Evolutionary conservation across 768 basidiomycete species (phyloP), one percentile per base, ranked within the genome.

Genomic region (Hydnomerulius pinastri): DNA sequence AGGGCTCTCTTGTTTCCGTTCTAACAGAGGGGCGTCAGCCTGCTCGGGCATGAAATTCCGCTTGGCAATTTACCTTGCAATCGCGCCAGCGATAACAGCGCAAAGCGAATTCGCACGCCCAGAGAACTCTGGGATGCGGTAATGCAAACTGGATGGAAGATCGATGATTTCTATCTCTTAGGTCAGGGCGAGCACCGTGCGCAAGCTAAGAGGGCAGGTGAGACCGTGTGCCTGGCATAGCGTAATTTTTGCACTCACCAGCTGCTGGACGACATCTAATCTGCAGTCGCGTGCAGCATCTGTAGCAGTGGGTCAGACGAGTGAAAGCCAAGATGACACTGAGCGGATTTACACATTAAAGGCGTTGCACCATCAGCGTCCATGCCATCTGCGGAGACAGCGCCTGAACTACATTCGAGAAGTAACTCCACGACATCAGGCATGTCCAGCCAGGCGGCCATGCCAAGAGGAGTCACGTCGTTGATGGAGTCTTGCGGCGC

Each of bases 211-310:
- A 38, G 39, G 15, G 13, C 11, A n/a, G 0, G 25, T 64, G 24
- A 64, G 43, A 54, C 27, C n/a, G 33, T n/a, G 30, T 28, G 18
- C 43, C 42, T 33, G 18, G 29, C 49, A 46, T 39, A n/a, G 42
- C 35, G 27, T 27, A 49, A 27, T 20, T 18, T 37, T 46, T 25
- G 10, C 18, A 67, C 84, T 41, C 66, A 88, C 88, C 68, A 91
- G 71, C 55, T 76, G 70, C 54, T 79, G 75, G 7, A 85, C 85
- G n/a, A 90, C 85, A 46, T 83, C 77, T 35, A 83, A 63, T 57
- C 77, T 79, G 39, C 85, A 82, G 66, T 92, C 89, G 50, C 89
- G 82, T 39, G 86, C 80, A 25, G 89, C 87, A 68, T 91, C 89
- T 92, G 63, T 49, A 54, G 39, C 7, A 33, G n/a, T 7, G 13